Conservation (phyloP, 2,329 filamentous ascomycete species). For the Tolypocladium sp. region DNA sequence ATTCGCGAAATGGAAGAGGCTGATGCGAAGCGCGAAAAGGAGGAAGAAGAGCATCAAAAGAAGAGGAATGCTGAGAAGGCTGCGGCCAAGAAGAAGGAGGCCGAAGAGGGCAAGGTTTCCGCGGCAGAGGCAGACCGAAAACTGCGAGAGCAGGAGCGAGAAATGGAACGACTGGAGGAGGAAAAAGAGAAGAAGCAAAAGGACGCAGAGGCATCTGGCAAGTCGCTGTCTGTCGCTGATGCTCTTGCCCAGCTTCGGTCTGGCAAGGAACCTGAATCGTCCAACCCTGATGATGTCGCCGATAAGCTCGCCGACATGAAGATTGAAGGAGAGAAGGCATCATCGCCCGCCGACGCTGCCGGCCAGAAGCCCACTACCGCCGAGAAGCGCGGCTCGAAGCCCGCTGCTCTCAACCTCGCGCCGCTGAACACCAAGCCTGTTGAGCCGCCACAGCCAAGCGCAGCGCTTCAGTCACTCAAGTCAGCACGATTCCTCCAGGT, state of each 20-base stretch:
- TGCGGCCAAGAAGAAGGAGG: constrained; percentile 41
- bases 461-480: constrained; percentile 86
- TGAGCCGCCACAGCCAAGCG: constrained; percentile 86
- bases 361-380: constrained; percentile 40
- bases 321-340: constrained; percentile 32
- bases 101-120: constrained; percentile 30
- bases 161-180: constrained; percentile 66
- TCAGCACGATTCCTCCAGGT: constrained; percentile 81
- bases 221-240: constrained; percentile 42
- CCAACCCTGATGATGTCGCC: constrained; percentile 29
- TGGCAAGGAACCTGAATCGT: constrained; percentile 28
- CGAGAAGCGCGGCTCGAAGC: constrained; percentile 63
- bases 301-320: constrained; percentile 44
- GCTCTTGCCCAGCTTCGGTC: constrained; percentile 30
- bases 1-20: constrained; percentile 54
- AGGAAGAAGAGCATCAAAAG: constrained; percentile 37
- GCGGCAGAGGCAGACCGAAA: constrained; percentile 53
- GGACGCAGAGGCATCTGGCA: constrained; percentile 39
- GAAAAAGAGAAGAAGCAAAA: constrained; percentile 52
- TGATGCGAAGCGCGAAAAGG: constrained; percentile 39
- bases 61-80: constrained; percentile 35
- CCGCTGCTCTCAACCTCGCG: constrained; percentile 78
- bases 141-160: constrained; percentile 62
- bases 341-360: constrained; percentile 34
- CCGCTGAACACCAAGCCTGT: constrained; percentile 73